phyloP scores from a whole-genome alignment of 2,329 filamentous ascomycete species.

The Piedraia hortae region DNA sequence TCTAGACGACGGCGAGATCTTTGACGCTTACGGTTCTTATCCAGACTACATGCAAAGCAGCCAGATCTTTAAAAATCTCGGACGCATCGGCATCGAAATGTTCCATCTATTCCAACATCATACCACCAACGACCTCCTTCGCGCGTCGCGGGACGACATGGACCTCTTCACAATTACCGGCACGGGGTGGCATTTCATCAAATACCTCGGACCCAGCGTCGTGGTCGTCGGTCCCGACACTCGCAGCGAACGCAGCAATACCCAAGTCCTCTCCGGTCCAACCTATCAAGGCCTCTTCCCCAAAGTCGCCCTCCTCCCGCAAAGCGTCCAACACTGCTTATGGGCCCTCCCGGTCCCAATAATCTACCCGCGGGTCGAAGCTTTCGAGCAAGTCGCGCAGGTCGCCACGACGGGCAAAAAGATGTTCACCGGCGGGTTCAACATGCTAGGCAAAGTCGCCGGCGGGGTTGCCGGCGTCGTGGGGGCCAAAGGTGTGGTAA shows the following conservation, averaged over 20 bases:
- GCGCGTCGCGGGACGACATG: conserved; percentile 61
- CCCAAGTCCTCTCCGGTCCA: conserved; percentile 79
- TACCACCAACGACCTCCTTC: conserved; percentile 76
- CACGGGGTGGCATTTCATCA: conserved; percentile 96
- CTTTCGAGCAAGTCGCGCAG: conserved; percentile 69
- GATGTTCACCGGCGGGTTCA: conserved; percentile 86
- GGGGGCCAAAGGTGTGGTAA: conserved; percentile 76
- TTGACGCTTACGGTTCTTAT: conserved; percentile 91
- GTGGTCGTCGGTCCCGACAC: conserved; percentile 78
- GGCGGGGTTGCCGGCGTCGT: conserved; percentile 88
- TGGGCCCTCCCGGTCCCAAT: conserved; percentile 87
- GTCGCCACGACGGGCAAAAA: conserved; percentile 90
- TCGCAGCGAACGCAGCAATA: conserved; percentile 68
- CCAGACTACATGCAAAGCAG: conserved; percentile 96
- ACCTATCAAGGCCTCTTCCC: conserved; percentile 96
- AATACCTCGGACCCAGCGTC: conserved; percentile 75
- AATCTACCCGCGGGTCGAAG: conserved; percentile 72
- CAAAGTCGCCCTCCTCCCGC: conserved; percentile 70
- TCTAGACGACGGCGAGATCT: conserved; percentile 93
- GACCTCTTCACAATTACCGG: conserved; percentile 93
- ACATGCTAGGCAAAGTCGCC: conserved; percentile 80
- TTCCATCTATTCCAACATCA: conserved; percentile 96
- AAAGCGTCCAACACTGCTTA: conserved; percentile 84
- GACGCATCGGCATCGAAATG: conserved; percentile 85
- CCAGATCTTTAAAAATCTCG: conserved; percentile 95